These are phyloP conservation scores for Ophiorrhiza pumila DNA, from an alignment of 257 asterid genomes.

Conservation along the genomic window DNA sequence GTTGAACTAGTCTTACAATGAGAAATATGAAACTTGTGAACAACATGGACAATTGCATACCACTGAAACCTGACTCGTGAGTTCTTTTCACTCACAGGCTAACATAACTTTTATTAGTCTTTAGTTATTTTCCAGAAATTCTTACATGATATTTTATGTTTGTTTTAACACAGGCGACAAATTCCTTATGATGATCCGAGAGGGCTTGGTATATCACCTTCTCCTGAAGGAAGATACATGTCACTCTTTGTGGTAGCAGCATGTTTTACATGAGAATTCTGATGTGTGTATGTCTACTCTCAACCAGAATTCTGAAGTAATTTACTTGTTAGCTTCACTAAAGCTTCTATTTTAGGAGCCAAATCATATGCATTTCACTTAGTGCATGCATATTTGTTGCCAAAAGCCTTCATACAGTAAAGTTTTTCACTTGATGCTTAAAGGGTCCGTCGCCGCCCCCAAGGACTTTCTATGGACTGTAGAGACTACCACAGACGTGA, in stretches of 20 bases:
- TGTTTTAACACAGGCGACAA: constrained; percentile 44
- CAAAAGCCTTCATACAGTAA: too few species aligned
- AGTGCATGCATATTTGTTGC: not conserved
- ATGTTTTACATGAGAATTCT: not conserved
- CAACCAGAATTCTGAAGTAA: not conserved
- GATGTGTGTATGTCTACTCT: not conserved
- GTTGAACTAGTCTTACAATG: not conserved
- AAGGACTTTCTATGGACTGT: constrained; percentile 38
- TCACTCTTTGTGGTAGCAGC: constrained; percentile 63
- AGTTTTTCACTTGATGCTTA: constrained; percentile 6
- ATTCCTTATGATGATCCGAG: constrained; percentile 78
- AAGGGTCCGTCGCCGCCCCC: constrained; percentile 85
- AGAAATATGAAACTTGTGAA: not conserved
- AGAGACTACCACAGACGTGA: constrained; percentile 39
- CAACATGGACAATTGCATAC: not conserved
- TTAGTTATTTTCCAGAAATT: not conserved
- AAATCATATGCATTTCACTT: not conserved
- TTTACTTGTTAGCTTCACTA: not conserved
- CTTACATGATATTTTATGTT: constrained; percentile 6
- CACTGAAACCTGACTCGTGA: not conserved
- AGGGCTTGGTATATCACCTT: constrained; percentile 84
- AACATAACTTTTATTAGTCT: not conserved
- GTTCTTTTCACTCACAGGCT: not conserved
- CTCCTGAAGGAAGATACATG: constrained; percentile 89
- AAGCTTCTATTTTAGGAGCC: not conserved